Conservation (phyloP, 1,284 basidiomycete species). For the Polyporus tsugae region DNA sequence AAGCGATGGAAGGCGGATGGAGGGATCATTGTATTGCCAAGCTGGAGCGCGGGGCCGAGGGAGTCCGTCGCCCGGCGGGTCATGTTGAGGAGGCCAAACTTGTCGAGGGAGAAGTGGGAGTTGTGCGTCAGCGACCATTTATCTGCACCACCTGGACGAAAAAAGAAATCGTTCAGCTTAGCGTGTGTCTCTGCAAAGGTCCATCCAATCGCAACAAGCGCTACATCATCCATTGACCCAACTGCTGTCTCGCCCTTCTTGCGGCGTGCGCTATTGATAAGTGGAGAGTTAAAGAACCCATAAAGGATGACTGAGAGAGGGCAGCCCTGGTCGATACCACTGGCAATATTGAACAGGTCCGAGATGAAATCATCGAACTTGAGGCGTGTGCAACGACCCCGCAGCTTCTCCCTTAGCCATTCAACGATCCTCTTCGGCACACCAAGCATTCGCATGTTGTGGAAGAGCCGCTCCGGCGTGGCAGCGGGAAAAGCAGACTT, state of each 20-base stretch:
- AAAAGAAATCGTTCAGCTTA: constrained; percentile 20
- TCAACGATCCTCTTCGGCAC: constrained; percentile 37
- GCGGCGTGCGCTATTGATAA: constrained; percentile 29
- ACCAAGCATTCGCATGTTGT: constrained; percentile 42
- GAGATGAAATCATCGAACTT: constrained; percentile 44
- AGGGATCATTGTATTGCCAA: constrained; percentile 22
- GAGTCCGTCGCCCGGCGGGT: constrained; percentile 7
- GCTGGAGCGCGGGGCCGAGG: constrained; percentile 23
- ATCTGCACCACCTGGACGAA: constrained; percentile 34
- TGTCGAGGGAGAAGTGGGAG: constrained; percentile 37
- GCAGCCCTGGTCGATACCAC: constrained; percentile 46
- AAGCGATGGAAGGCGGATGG: constrained; percentile 39
- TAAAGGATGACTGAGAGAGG: constrained; percentile 35
- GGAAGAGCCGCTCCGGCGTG: constrained; percentile 38
- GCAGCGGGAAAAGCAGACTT: constrained; percentile 50
- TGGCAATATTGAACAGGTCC: constrained; percentile 32
- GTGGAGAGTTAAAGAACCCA: constrained; percentile 43
- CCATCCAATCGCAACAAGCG: constrained; percentile 9
- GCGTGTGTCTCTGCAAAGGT: neutral
- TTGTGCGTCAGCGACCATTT: constrained; percentile 39
- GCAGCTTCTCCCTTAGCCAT: constrained; percentile 37
- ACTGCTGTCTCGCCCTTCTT: constrained; percentile 32
- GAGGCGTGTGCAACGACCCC: constrained; percentile 35
- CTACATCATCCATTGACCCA: constrained; percentile 42
- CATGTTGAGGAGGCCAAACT: constrained; percentile 36